phyloP scores from a whole-genome alignment of 2,329 filamentous ascomycete genomes.

The Fusarium secorum region DNA sequence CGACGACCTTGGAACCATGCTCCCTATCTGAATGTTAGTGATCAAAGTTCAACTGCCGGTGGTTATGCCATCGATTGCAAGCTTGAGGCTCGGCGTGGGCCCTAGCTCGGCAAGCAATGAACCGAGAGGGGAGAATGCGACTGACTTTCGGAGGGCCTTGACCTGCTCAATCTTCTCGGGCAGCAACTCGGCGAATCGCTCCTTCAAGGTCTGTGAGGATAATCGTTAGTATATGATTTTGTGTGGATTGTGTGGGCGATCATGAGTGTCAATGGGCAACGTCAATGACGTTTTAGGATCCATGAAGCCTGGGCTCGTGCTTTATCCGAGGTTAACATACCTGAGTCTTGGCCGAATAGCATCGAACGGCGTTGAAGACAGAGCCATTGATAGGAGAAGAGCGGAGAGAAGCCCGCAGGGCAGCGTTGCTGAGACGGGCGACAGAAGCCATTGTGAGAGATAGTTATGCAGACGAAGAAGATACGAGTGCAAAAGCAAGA shows the following conservation, averaged over 20 bases:
- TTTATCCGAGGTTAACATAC: conserved; percentile 57
- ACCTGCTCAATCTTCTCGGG: conserved; percentile 98
- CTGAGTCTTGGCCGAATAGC: conserved; percentile 93
- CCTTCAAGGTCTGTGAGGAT: conserved; percentile 82
- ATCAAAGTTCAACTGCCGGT: conserved; percentile 8
- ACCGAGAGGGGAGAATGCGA: conserved; percentile 37
- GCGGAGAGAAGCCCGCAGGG: conserved; percentile 79
- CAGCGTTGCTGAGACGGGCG: conserved; percentile 80
- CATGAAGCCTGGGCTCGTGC: conserved; percentile 9
- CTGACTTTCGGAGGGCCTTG: conserved; percentile 96
- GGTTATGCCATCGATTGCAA: conserved; percentile 1
- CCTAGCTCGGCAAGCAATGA: conserved; percentile 20
- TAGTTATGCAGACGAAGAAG: conserved; percentile 41
- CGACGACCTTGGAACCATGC: conserved; percentile 92
- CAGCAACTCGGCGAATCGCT: conserved; percentile 95
- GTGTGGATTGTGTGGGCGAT: not conserved
- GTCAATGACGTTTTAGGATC: conserved; percentile 5
- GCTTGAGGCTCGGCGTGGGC: conserved; percentile 18
- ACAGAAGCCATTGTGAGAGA: conserved; percentile 77
- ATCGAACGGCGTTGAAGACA: conserved; percentile 84
- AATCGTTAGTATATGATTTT: conserved; percentile 9
- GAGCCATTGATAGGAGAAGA: conserved; percentile 73
- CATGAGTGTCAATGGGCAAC: not conserved
- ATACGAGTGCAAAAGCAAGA: conserved; percentile 40
- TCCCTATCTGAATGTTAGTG: conserved; percentile 66